These are phyloP conservation scores for Sporothrix mexicana DNA, from an alignment of 2,329 filamentous ascomycete species.

Conservation along the genomic window DNA sequence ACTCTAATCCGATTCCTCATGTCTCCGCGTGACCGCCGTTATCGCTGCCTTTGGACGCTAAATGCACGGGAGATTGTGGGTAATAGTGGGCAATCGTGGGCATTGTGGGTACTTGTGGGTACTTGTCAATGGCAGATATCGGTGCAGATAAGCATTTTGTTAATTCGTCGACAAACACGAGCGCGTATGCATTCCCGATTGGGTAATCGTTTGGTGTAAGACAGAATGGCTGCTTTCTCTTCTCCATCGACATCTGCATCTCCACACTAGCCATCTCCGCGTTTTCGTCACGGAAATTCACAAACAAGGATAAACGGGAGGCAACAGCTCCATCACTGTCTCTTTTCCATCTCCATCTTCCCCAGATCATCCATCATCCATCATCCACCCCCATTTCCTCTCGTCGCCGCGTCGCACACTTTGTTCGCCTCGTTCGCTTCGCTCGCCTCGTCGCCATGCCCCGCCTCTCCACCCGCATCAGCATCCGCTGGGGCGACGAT, in stretches of 20 bases:
- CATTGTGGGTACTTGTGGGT: background rate
- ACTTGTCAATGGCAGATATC: background rate
- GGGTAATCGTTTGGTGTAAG: background rate
- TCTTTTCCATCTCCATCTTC: too few relatives aligned
- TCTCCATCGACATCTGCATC: background rate
- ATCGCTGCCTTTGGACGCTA: background rate
- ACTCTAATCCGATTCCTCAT: background rate
- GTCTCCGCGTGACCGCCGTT: background rate
- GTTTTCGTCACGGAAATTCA: background rate
- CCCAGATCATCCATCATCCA: background rate
- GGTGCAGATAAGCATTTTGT: background rate
- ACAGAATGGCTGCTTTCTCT: background rate
- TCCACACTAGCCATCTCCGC: background rate
- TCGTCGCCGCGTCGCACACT: too few relatives aligned
- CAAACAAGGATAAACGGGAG: background rate
- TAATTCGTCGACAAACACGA: slow-evolving; percentile 5
- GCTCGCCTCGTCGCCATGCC: slow-evolving; percentile 8
- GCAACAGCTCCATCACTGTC: too few relatives aligned
- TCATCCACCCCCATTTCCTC: too few relatives aligned
- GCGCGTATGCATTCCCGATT: slow-evolving; percentile 15
- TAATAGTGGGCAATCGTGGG: background rate
- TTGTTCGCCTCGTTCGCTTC: too few relatives aligned
- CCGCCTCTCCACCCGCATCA: slow-evolving; percentile 33
- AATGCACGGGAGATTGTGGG: background rate
- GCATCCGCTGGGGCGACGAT: slow-evolving; percentile 33